These are phyloP conservation scores for Sherardia arvensis DNA, from an alignment of 257 asterid species.

Conservation along the genomic window DNA sequence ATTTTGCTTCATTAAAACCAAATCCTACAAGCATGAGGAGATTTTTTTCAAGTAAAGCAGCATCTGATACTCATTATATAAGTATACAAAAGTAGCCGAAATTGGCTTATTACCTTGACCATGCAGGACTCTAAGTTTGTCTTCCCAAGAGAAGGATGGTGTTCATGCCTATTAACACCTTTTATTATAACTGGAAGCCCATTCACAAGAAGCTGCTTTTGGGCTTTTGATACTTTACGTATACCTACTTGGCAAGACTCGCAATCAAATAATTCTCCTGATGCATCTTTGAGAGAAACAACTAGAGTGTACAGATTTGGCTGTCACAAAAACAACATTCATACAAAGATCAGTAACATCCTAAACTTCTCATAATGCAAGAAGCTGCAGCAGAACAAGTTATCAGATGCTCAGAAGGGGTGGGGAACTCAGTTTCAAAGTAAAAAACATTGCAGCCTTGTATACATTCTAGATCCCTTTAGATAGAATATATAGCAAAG, in stretches of 20 bases:
- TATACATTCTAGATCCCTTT: neutral
- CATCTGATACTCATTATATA: neutral
- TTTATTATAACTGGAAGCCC: slow-evolving; percentile 85
- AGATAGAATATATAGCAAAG: neutral
- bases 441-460: neutral
- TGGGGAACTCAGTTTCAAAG: neutral
- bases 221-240: slow-evolving; percentile 66
- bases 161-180: slow-evolving; percentile 98
- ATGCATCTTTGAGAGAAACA: slow-evolving; percentile 76
- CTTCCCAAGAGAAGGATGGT: slow-evolving; percentile 96
- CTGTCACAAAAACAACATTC: slow-evolving; percentile 39
- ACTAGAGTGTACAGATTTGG: slow-evolving; percentile 90
- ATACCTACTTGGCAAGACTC: slow-evolving; percentile 95
- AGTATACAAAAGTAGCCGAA: neutral
- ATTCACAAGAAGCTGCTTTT: slow-evolving; percentile 87
- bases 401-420: neutral
- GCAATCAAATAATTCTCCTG: slow-evolving; percentile 68
- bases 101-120: slow-evolving; percentile 60
- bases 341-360: slow-evolving; percentile 12
- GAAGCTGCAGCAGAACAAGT: neutral
- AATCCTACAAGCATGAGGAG: slow-evolving; percentile 42
- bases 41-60: slow-evolving; percentile 2
- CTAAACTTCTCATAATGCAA: neutral
- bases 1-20: slow-evolving; percentile 88
- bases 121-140: slow-evolving; percentile 93